Conservation (phyloP, 306 rosid genomes). For the Lathyrus sativus region DNA sequence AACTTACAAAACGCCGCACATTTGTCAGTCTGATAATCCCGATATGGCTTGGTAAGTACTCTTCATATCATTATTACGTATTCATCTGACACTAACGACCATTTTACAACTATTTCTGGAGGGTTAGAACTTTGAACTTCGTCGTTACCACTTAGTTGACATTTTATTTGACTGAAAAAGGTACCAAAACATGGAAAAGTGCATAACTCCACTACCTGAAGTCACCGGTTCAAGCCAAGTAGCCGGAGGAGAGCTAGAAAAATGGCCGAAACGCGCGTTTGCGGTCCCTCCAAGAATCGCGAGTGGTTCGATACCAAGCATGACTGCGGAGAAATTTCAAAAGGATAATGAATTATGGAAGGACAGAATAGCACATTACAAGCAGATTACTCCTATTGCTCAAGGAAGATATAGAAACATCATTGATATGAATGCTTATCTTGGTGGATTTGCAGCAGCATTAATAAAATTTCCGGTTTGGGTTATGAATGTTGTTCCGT, state of each 20-base stretch:
- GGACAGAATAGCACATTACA: slow-evolving; percentile 68
- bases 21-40: slow-evolving; percentile 77
- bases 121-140: too few relatives aligned
- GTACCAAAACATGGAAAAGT: slow-evolving; percentile 73
- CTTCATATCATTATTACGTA: neutral
- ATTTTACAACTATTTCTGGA: too few relatives aligned
- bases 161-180: slow-evolving; percentile 40
- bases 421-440: slow-evolving; percentile 90
- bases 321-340: slow-evolving; percentile 54
- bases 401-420: slow-evolving; percentile 74
- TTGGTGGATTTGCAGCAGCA: slow-evolving; percentile 88
- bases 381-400: slow-evolving; percentile 52
- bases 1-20: slow-evolving; percentile 63
- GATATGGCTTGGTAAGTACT: slow-evolving; percentile 72
- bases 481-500: slow-evolving; percentile 91
- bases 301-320: slow-evolving; percentile 65
- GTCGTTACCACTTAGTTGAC: too few relatives aligned
- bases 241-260: slow-evolving; percentile 80
- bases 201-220: slow-evolving; percentile 90
- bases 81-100: too few relatives aligned
- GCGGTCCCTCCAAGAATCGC: slow-evolving; percentile 75
- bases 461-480: slow-evolving; percentile 67
- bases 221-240: slow-evolving; percentile 51
- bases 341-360: slow-evolving; percentile 76
- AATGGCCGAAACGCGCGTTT: slow-evolving; percentile 90